Conservation (phyloP, 805 yeast genomes). For the Ogataea naganishii region DNA sequence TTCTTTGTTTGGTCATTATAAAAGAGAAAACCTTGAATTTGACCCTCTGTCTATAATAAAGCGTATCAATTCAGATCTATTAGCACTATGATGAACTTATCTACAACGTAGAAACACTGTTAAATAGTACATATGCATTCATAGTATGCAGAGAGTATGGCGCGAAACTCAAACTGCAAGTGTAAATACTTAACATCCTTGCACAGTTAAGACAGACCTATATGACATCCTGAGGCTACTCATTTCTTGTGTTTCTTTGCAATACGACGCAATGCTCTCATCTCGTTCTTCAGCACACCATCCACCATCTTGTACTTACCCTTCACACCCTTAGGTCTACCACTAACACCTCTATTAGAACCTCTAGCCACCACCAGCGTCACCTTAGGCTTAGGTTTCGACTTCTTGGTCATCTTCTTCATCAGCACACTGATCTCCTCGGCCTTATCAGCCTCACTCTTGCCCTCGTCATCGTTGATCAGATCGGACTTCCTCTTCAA, state of each 20-base stretch:
- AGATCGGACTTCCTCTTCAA: slow-evolving; percentile 87
- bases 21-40: too few relatives aligned
- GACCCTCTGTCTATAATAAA: too few relatives aligned
- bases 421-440: slow-evolving; percentile 84
- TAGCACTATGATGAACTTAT: too few relatives aligned
- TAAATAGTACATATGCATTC: too few relatives aligned
- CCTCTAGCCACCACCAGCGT: slow-evolving; percentile 88
- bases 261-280: slow-evolving; percentile 83
- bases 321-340: slow-evolving; percentile 94
- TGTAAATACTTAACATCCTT: background rate
- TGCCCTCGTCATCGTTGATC: slow-evolving; percentile 79
- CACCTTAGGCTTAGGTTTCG: slow-evolving; percentile 65
- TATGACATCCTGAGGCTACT: slow-evolving; percentile 1
- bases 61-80: too few relatives aligned
- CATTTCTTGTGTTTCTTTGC: slow-evolving; percentile 73
- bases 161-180: too few relatives aligned
- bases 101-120: too few relatives aligned
- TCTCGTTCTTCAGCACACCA: slow-evolving; percentile 96
- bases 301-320: slow-evolving; percentile 99
- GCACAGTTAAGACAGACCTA: background rate
- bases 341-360: slow-evolving; percentile 73
- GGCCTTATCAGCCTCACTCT: slow-evolving; percentile 90
- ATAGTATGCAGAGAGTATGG: too few relatives aligned
- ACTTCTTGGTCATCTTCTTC: slow-evolving; percentile 70
- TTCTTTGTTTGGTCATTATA: too few relatives aligned